Base-by-base conservation (phyloP, 805 yeast species). In the Brettanomyces custersianus region DNA sequence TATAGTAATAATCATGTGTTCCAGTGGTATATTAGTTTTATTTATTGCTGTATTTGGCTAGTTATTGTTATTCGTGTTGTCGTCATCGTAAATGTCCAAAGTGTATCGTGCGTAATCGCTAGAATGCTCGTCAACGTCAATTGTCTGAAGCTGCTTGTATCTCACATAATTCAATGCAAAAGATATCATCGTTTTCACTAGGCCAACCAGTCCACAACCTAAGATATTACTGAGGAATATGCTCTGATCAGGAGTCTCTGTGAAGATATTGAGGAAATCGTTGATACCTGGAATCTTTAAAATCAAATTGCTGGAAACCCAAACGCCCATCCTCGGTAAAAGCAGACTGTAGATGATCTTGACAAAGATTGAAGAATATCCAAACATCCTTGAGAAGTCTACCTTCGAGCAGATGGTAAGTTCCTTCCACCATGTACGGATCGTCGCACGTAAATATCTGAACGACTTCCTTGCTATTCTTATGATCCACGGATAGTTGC, bases 301-400 rank as follows among this genome's bases (percentile, higher is more conserved):
- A 9, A 34, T 15, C 11, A 19, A 3, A 16, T 27, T 4, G 10
- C n/a, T 22, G 4, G 30, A 22, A 15, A 34, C 19, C n/a, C 10
- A 25, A 24, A 19, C 26, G 12, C 37, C 37, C 7, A n/a, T 23
- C 16, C 22, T 20, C 4, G 37, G 37, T 4, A 34, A 19, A 13
- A 20, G 20, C n/a, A 25, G 16, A 5, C 32, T 20, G 13, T 24
- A 27, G 12, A 28, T 9, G 23, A 34, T 22, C n/a, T n/a, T 12
- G 11, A 26, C 13, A 17, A n/a, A 27, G 2, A 34, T 4, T n/a
- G 37, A 34, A 17, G 24, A n/a, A 4, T 31, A 34, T 21, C 29
- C 32, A 27, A 34, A 34, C 37, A 34, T 34, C 11, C 9, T 20
- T 17, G 37, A 34, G 17, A 27, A 34, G 19, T 34, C 37, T 12